Evolutionary conservation across 768 basidiomycete species (phyloP).

Genomic region (Mycena belliarum): DNA sequence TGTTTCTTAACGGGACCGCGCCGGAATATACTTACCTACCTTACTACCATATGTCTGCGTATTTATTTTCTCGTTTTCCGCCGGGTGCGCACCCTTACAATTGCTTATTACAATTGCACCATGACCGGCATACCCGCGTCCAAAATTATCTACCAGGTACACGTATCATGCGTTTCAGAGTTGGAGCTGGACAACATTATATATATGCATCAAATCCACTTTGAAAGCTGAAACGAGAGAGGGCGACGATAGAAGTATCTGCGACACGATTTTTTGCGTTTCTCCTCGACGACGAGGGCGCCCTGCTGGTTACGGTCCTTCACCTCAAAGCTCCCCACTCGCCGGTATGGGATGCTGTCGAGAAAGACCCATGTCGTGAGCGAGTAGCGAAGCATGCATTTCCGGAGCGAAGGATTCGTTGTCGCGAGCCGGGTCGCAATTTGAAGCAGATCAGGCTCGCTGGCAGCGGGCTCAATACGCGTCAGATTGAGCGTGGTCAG

Average conservation of each 20-base stretch:
- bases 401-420: conserved; percentile 13
- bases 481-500: conserved; percentile 15
- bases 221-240: conserved; percentile 6
- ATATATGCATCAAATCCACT: not conserved
- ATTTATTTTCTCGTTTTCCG: too few relatives aligned
- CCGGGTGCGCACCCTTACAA: too few relatives aligned
- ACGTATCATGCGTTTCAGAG: not conserved
- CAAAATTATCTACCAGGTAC: not conserved
- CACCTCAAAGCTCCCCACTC: conserved; percentile 10
- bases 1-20: too few relatives aligned
- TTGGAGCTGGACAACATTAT: not conserved
- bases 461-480: conserved; percentile 14
- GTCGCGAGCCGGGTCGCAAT: conserved; percentile 11
- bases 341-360: conserved; percentile 16
- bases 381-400: conserved; percentile 5
- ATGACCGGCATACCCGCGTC: too few relatives aligned
- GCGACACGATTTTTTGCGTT: not conserved
- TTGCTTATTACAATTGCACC: too few relatives aligned
- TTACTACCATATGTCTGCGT: too few relatives aligned
- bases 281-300: conserved; percentile 8
- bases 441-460: conserved; percentile 14
- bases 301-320: conserved; percentile 12
- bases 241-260: conserved; percentile 10
- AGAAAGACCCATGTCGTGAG: conserved; percentile 23
- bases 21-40: too few relatives aligned